A percentile compares a stretch with the other conserved stretches of the same genome.
These are phyloP conservation scores for Opeltia flavorubescens DNA, from an alignment of 495 filamentous ascomycete genomes.

Conservation along the genomic window DNA sequence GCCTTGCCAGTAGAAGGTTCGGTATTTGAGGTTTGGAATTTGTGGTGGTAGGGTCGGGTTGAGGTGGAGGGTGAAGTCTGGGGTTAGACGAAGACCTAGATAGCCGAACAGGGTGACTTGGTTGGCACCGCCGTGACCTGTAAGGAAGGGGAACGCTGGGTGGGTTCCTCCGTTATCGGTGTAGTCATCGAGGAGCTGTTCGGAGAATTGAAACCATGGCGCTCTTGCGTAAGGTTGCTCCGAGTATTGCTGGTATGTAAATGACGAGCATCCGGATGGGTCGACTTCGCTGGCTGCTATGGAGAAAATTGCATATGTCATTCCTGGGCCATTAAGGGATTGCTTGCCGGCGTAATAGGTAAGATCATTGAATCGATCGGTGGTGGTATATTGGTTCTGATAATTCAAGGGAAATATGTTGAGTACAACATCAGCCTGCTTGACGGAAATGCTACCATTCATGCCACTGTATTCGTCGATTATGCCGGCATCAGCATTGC, in stretches of 20 bases:
- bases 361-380: slow-evolving; percentile 38
- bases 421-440: slow-evolving; percentile 52
- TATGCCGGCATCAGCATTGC: slow-evolving; percentile 39
- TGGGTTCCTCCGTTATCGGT: slow-evolving; percentile 51
- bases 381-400: slow-evolving; percentile 35
- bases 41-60: slow-evolving; percentile 48
- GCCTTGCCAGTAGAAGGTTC: slow-evolving; percentile 58
- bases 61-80: slow-evolving; percentile 38
- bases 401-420: slow-evolving; percentile 44
- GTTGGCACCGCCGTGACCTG: slow-evolving; percentile 49
- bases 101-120: slow-evolving; percentile 49
- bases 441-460: slow-evolving; percentile 48
- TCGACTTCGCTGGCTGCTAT: slow-evolving; percentile 45
- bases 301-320: slow-evolving; percentile 55
- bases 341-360: slow-evolving; percentile 54
- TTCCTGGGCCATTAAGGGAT: slow-evolving; percentile 46
- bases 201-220: slow-evolving; percentile 43
- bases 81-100: slow-evolving; percentile 40
- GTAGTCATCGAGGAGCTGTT: slow-evolving; percentile 56
- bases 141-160: slow-evolving; percentile 54
- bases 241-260: slow-evolving; percentile 48
- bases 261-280: slow-evolving; percentile 45
- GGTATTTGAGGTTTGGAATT: slow-evolving; percentile 45
- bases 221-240: slow-evolving; percentile 38
- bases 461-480: slow-evolving; percentile 57